A percentile compares a stretch with the other conserved stretches of the same genome.
Evolutionary conservation across 345 rosid species (phyloP).

Genomic region (Mallotus nudiflorus): DNA sequence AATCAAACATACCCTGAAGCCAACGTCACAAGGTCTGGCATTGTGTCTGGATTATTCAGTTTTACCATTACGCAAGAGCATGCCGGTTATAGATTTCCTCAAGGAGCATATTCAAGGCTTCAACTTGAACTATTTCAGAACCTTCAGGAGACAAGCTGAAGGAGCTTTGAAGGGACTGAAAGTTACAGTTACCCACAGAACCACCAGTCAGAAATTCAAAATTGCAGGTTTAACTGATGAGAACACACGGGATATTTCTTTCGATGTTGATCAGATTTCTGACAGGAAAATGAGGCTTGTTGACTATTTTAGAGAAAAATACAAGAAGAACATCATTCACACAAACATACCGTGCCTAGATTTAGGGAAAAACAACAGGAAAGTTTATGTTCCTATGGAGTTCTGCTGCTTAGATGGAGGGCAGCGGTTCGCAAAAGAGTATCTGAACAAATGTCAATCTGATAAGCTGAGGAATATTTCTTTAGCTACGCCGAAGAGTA

Average conservation of each 20-base stretch:
- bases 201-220: conserved; percentile 54
- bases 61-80: conserved; percentile 56
- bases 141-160: conserved; percentile 37
- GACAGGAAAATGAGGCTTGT: conserved; percentile 33
- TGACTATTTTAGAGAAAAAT: conserved; percentile 60
- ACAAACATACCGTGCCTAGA: conserved; percentile 67
- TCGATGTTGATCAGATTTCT: conserved; percentile 30
- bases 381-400: conserved; percentile 74
- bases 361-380: conserved; percentile 48
- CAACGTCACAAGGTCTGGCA: conserved; percentile 60
- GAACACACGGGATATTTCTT: conserved; percentile 32
- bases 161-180: conserved; percentile 45
- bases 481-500: conserved; percentile 42
- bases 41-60: conserved; percentile 77
- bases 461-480: conserved; percentile 44
- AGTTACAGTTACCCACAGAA: conserved; percentile 65
- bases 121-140: conserved; percentile 28
- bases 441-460: conserved; percentile 39
- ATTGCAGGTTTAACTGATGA: conserved; percentile 48
- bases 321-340: conserved; percentile 40
- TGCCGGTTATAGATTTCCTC: conserved; percentile 63
- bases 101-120: conserved; percentile 35
- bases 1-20: conserved; percentile 65
- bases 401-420: conserved; percentile 67
- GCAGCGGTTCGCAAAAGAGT: conserved; percentile 71